phyloP scores from a whole-genome alignment of 2,329 filamentous ascomycete species.

The Trichoderma sp. region DNA sequence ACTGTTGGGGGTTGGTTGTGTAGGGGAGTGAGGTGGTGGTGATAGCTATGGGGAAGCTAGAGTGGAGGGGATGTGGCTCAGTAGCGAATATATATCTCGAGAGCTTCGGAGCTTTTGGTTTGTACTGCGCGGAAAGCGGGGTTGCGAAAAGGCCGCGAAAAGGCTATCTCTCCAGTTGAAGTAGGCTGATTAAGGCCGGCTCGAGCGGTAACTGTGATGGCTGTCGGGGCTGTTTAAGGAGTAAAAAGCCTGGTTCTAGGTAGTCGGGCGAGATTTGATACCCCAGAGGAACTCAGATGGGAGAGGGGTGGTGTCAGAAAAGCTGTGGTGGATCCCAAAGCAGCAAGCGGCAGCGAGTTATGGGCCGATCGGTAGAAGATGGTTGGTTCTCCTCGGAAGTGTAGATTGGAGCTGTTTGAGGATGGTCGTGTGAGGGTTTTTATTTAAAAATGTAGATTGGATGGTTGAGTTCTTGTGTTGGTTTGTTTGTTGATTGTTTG shows the following conservation, averaged over 20 bases:
- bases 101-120: neutral
- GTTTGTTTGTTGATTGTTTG: neutral
- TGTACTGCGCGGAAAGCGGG: neutral
- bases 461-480: neutral
- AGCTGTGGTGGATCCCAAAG: constrained; percentile 1
- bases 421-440: neutral
- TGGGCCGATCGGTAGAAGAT: neutral
- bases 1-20: neutral
- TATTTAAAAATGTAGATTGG: neutral
- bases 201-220: constrained; percentile 4
- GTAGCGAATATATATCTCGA: neutral
- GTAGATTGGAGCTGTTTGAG: neutral
- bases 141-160: neutral
- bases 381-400: neutral
- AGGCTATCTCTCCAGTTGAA: neutral
- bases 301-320: constrained; percentile 12
- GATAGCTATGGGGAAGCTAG: neutral
- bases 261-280: constrained; percentile 6
- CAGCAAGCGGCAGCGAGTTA: neutral
- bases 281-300: neutral
- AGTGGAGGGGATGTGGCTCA: neutral
- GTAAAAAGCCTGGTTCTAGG: neutral
- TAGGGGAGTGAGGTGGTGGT: neutral
- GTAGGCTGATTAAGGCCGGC: neutral
- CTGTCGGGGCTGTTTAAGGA: neutral